Percentiles rank a stretch among this genome's conserved stretches.
Evolutionary conservation across 225 moss, liverwort and hornwort species (phyloP).

Genomic region (Neckera pumila): DNA sequence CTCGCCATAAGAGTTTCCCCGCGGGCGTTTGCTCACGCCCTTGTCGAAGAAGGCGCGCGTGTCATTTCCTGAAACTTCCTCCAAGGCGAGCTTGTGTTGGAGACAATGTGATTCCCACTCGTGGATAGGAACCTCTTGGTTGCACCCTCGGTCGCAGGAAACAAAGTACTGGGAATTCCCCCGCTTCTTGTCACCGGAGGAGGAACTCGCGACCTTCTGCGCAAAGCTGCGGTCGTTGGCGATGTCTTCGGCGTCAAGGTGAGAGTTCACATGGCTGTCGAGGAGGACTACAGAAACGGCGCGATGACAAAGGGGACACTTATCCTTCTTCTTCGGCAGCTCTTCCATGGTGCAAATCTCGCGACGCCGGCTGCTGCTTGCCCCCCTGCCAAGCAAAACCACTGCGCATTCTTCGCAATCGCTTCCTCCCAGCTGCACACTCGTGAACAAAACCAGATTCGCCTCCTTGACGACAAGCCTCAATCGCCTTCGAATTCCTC

Average conservation of each 20-base stretch:
- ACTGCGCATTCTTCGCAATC: background rate
- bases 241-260: slow-evolving; percentile 41
- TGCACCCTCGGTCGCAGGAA: slow-evolving; percentile 32
- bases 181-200: background rate
- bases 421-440: background rate
- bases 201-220: slow-evolving; percentile 20
- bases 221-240: slow-evolving; percentile 25
- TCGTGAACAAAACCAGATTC: background rate
- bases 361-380: background rate
- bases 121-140: slow-evolving; percentile 26
- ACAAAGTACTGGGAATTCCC: background rate
- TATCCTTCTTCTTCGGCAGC: slow-evolving; percentile 11
- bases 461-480: background rate
- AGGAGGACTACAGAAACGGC: slow-evolving; percentile 9
- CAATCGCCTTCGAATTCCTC: background rate
- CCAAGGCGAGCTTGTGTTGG: slow-evolving; percentile 32
- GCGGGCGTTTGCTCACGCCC: slow-evolving; percentile 19
- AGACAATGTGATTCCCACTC: slow-evolving; percentile 53
- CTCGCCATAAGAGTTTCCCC: slow-evolving; percentile 25
- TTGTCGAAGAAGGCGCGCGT: slow-evolving; percentile 1
- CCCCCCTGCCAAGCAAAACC: background rate
- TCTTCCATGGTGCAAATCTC: slow-evolving; percentile 18
- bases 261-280: slow-evolving; percentile 44
- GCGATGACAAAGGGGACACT: slow-evolving; percentile 35
- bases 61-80: slow-evolving; percentile 5